Evolutionary conservation across 192 early-diverging fungal genomes (phyloP), one percentile per base, ranked within the genome.

Genomic region (Borealophlyctis nickersoniae): DNA sequence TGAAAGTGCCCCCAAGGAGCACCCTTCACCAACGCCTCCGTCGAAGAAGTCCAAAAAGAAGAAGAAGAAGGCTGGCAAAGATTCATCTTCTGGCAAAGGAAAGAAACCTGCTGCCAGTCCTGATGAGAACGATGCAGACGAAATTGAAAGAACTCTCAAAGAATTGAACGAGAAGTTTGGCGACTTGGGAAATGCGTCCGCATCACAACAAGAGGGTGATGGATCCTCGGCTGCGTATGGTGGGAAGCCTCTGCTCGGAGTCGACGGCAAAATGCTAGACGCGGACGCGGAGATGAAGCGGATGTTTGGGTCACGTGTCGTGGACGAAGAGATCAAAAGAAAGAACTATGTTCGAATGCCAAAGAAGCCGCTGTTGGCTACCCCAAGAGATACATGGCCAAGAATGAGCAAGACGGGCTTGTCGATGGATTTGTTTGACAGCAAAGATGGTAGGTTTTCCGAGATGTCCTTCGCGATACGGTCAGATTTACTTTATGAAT

Each of bases 301-400:
- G 24, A 78, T 93, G 77, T 98, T 98, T 84, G 93, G 93, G 16
- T 88, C 92, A 3, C 82, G 83, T 19, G 86, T 92, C n/a, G 84
- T 74, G 29, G 45, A 82, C 50, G 67, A 76, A 19, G 75, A 77
- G 50, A 77, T 83, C 70, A 75, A 67, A 34, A 58, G 72, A 33
- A 69, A 77, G 35, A 70, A 76, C 28, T 85, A 85, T 32, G 65
- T 70, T 29, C 77, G 83, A n/a, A 73, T 60, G 29, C 53, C 65
- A 64, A 88, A 87, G 55, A 80, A 75, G 39, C 73, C 79, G 0
- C 64, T 79, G 19, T 64, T 97, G 33, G 80, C 87, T 32, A 83
- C 77, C 1, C 91, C 93, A 1, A 81, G 84, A 61, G 80, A 82
- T 24, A 81, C 79, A 29, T 96, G 81, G 81, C 77, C 81, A 11